Conservation (phyloP, 2,329 filamentous ascomycete genomes). For the Colletotrichum tropicale region DNA sequence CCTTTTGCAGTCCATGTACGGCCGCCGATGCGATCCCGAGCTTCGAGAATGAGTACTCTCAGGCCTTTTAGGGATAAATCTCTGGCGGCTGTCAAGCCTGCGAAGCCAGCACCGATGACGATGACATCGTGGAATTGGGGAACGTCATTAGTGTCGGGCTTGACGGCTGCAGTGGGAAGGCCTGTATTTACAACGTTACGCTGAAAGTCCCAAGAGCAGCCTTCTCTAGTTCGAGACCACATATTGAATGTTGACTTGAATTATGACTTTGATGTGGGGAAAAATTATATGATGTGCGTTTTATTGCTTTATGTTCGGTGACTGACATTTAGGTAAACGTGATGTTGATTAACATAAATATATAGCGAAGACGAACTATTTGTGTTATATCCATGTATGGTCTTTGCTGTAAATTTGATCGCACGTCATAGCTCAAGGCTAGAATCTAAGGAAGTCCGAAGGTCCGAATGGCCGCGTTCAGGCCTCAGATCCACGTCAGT, state of each 20-base stretch:
- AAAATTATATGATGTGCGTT: not conserved
- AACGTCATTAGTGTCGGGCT: not conserved
- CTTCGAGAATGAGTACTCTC: not conserved
- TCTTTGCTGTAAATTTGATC: no score
- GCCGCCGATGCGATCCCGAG: not conserved
- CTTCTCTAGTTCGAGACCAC: not conserved
- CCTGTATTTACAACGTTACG: not conserved
- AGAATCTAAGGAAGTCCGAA: no score
- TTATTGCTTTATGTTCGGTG: not conserved
- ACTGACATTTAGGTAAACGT: not conserved
- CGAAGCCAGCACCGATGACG: not conserved
- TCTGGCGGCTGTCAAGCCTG: not conserved
- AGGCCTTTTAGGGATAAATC: not conserved
- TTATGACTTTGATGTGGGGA: not conserved
- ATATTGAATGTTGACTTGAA: not conserved
- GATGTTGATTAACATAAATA: no score
- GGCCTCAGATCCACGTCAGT: no score
- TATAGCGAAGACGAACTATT: no score
- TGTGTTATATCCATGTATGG: no score
- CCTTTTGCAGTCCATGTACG: not conserved
- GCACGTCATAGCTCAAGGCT: no score
- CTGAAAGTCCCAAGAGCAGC: not conserved
- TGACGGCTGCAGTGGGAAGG: not conserved
- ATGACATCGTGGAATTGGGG: not conserved
- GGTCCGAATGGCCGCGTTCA: no score